A percentile compares a stretch with the other conserved stretches of the same genome.
phyloP scores from a whole-genome alignment of 305 asterid genomes.

The Solanum hybrid region DNA sequence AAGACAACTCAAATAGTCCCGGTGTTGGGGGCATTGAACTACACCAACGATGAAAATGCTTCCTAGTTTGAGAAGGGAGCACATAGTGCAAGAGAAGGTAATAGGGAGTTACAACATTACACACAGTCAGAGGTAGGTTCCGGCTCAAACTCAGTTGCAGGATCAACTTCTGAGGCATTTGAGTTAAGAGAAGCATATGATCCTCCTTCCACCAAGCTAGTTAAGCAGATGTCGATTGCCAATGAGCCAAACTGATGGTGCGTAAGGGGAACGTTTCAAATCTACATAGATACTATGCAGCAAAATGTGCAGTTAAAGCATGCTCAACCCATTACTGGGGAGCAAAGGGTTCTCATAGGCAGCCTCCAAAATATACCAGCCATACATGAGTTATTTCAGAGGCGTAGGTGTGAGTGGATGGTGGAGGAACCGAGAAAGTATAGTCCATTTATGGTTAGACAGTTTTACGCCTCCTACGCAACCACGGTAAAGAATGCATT shows the following conservation, averaged over 20 bases:
- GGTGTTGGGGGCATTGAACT: background rate
- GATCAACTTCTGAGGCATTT: too few species aligned
- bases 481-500: background rate
- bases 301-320: too few species aligned
- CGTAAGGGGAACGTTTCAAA: background rate
- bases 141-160: background rate
- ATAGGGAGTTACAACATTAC: background rate
- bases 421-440: background rate
- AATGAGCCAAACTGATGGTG: too few species aligned
- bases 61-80: background rate
- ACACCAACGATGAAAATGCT: background rate
- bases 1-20: too few species aligned
- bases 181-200: background rate
- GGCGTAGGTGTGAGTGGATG: background rate
- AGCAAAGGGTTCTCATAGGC: background rate
- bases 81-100: background rate
- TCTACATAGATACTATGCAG: background rate
- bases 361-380: background rate
- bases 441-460: background rate
- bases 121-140: background rate
- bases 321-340: background rate
- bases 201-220: background rate
- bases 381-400: background rate
- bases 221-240: background rate
- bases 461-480: background rate